Base-by-base conservation (phyloP, 257 asterid genomes). In the Solanum neorickii region DNA sequence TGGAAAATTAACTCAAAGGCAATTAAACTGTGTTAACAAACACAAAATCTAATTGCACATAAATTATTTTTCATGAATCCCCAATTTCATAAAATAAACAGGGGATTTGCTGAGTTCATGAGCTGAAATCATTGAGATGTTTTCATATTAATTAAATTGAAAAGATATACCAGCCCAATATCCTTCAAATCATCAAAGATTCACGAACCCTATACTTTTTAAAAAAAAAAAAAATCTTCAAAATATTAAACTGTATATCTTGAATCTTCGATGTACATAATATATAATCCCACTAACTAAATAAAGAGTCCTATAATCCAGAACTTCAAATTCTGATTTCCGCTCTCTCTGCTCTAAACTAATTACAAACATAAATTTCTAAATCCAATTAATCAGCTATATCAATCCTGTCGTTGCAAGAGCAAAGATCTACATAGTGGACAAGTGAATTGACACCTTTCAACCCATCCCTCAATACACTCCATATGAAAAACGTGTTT, bases 371-470 rank as follows among this genome's bases (percentile, higher is more conserved):
- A 76, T n/a, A 62, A 62, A n/a, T 42, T 76, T 41, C 13, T 41
- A 39, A n/a, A 75, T 75, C 33, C 12, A 75, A 21, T 12, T 25
- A 60, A 21, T 59, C 23, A 65, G 18, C 80, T 73, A 74, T 33
- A 3, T 52, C 82, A 74, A 2, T 74, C 52, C 10, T 20, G 20
- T 49, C 65, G 25, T 20, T 84, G 91, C 88, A 94, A 59, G 52
- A 94, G 85, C 85, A 90, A 70, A 76, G 94, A 92, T 91, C 96
- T 89, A 88, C 98, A 95, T 77, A 95, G 88, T 20, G 98, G 98
- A 87, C 98, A 95, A 46, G 95, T 95, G 88, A 93, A 93, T 62
- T 89, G 94, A 72, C 91, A 88, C 31, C 92, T 87, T 2, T 91
- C 91, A 0, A 92, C 49, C 98, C 98, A 94, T 90, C 89, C 90